Base-by-base conservation (phyloP, 208 protist species). In the Acanthamoeba divionensis region DNA sequence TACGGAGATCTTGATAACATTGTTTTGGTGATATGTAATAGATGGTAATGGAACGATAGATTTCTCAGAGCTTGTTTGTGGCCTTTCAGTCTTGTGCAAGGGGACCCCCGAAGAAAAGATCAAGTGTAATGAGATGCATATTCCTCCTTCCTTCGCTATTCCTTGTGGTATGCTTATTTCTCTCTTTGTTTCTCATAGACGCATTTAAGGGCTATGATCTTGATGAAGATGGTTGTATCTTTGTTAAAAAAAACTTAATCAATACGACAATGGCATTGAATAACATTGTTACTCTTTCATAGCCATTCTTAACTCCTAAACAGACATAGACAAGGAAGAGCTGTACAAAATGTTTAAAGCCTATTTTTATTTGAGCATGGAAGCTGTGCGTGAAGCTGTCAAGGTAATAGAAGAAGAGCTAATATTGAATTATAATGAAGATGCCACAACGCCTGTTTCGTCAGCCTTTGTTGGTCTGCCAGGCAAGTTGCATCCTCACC, bases 331-430 rank as follows among this genome's bases (percentile, higher is more conserved):
- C 38, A 90, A 66, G 26, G 87, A 88, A 31, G 89, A 93, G 38
- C 65, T 93, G 62, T 41, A 75, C 48, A 52, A 77, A 29, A 92
- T 93, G 89, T 92, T 91, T 36, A 90, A 85, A 45, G 91, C 91
- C 26, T 92, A 92, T 57, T 93, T 93, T 60, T 90, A 92, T 38
- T 80, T 93, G 10, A 69, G 38, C 24, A 91, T 93, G 89, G 91
- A 93, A 26, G 29, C 91, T 50, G 89, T 93, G 60, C 65, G 91
- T 8, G 91, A 93, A 26, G 91, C 91, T 12, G 67, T 92, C 13
- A 63, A 86, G 55, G 89, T 67, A n/a, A 38, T 93, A 21, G 89
- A 93, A 50, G 91, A 93, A 50, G 91, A 93, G 36, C 86, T 93
- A 62, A 85, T 93, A 60, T 67, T 63, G 8, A 67, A 75, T 54